These are phyloP conservation scores for Bothriochloa decipiens DNA, from an alignment of 176 grass and related monocot genomes.

Conservation along the genomic window DNA sequence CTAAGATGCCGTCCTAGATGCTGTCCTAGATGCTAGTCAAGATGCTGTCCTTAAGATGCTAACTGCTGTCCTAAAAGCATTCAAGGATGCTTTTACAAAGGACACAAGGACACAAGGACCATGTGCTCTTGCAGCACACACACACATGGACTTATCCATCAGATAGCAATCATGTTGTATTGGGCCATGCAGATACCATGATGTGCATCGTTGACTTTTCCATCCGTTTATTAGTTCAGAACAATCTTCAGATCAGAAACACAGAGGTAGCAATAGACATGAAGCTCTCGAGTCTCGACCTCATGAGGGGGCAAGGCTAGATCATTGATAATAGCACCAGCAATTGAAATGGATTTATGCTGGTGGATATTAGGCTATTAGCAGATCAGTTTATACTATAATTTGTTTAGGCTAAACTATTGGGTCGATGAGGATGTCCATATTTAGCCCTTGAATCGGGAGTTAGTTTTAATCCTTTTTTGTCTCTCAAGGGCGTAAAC, in stretches of 20 bases:
- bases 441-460: background rate
- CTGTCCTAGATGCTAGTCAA: too few species aligned
- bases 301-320: background rate
- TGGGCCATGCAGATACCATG: background rate
- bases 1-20: too few species aligned
- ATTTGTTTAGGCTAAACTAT: background rate
- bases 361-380: background rate
- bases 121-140: too few species aligned
- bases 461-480: background rate
- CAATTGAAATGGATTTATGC: background rate
- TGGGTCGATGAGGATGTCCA: background rate
- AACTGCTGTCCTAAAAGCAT: too few species aligned
- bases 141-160: too few species aligned
- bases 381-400: background rate
- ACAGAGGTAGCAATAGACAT: background rate
- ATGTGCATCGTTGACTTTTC: background rate
- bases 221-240: constrained; percentile 3
- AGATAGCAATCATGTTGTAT: background rate
- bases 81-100: too few species aligned
- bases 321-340: background rate
- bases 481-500: background rate
- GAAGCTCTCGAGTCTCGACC: background rate
- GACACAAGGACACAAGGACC: too few species aligned
- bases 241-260: background rate
- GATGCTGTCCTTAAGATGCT: too few species aligned